These are phyloP conservation scores for Adansonia gregorii DNA, from an alignment of 441 rosid species.

Conservation along the genomic window DNA sequence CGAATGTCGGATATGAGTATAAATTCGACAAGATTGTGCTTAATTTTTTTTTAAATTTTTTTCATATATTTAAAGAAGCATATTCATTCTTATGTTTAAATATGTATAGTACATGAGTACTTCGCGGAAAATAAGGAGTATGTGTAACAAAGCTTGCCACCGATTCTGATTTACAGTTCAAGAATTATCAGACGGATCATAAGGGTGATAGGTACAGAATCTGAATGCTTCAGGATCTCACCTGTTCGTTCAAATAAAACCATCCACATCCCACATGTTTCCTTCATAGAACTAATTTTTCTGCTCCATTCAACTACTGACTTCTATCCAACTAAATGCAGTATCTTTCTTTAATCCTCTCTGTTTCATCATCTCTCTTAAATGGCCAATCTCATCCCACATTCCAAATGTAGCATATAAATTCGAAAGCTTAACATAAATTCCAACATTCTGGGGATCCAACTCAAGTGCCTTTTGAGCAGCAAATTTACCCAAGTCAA, in stretches of 20 bases:
- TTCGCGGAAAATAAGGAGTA: no score
- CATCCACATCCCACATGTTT: neutral
- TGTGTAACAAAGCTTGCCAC: no score
- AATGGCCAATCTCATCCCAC: conserved; percentile 56
- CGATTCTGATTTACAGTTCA: neutral
- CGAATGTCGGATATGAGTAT: no score
- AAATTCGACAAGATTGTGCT: no score
- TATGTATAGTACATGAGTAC: no score
- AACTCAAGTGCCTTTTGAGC: conserved; percentile 54
- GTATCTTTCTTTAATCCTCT: conserved; percentile 49
- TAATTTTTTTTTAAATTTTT: no score
- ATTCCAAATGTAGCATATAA: conserved; percentile 51
- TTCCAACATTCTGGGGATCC: conserved; percentile 57
- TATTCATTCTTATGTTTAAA: no score
- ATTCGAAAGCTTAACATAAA: conserved; percentile 50
- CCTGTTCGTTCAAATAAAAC: neutral
- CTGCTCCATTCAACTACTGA: conserved; percentile 31
- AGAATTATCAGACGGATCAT: neutral
- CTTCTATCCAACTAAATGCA: conserved; percentile 58
- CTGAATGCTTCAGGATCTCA: conserved; percentile 13
- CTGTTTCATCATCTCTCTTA: conserved; percentile 47
- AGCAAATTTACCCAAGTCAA: conserved; percentile 55
- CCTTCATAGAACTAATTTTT: neutral
- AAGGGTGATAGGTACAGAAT: neutral
- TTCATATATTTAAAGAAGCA: no score